Conservation (phyloP, 2,329 filamentous ascomycete species). For the Stachybotrys echinatus region DNA sequence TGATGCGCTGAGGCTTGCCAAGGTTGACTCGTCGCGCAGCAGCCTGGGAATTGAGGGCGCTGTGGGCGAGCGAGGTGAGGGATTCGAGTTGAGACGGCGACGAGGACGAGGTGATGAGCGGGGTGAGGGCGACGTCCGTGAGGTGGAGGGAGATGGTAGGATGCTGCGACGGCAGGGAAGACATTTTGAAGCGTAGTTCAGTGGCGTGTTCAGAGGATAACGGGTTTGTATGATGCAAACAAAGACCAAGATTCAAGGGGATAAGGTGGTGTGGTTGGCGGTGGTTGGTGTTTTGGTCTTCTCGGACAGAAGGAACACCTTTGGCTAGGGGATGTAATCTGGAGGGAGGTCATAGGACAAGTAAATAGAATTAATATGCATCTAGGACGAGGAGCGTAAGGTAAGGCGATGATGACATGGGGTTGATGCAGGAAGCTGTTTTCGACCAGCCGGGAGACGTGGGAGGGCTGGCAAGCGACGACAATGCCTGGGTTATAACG, state of each 20-base stretch:
- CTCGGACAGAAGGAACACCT: background rate
- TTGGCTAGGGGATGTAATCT: background rate
- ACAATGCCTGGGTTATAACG: background rate
- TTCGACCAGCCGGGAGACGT: background rate
- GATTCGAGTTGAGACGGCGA: slow-evolving; percentile 38
- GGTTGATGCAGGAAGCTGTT: background rate
- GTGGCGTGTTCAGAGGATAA: background rate
- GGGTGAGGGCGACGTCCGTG: slow-evolving; percentile 50
- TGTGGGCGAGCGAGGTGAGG: slow-evolving; percentile 47
- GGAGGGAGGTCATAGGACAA: background rate
- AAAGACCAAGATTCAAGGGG: background rate
- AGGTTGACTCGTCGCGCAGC: slow-evolving; percentile 47
- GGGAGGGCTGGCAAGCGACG: background rate
- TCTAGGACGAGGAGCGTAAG: background rate
- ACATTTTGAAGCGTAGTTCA: slow-evolving; percentile 20
- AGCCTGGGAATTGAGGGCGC: slow-evolving; percentile 48
- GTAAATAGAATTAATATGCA: background rate
- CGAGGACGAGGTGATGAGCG: slow-evolving; percentile 50
- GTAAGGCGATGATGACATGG: background rate
- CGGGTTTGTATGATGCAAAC: background rate
- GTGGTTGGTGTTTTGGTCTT: background rate
- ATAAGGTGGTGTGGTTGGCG: background rate
- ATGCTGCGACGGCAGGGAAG: slow-evolving; percentile 39
- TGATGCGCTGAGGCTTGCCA: slow-evolving; percentile 49
- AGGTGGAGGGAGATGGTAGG: slow-evolving; percentile 51